phyloP scores from a whole-genome alignment of 2,329 filamentous ascomycete genomes.

The Colletotrichum tabaci region DNA sequence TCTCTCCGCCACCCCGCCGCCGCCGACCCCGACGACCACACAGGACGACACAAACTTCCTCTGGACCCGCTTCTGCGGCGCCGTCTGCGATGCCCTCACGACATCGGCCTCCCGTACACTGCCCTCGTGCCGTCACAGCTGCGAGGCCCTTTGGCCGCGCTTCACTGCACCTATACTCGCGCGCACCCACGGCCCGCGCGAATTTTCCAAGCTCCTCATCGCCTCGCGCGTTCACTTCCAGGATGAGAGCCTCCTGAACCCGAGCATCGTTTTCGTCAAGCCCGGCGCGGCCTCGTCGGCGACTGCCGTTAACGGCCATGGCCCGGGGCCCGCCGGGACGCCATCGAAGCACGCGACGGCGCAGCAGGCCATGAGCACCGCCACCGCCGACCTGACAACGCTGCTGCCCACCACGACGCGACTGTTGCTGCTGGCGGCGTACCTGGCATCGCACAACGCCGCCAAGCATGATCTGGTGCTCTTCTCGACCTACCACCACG shows the following conservation, averaged over 20 bases:
- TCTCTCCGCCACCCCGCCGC: conserved; percentile 69
- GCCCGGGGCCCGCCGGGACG: not conserved
- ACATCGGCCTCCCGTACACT: conserved; percentile 87
- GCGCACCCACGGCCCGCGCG: conserved; percentile 81
- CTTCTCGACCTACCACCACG: conserved; percentile 80
- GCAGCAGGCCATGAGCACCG: conserved; percentile 2
- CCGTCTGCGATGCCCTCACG: conserved; percentile 89
- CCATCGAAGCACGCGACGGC: conserved; percentile 31
- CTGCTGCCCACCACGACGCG: conserved; percentile 81
- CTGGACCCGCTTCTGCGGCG: conserved; percentile 85
- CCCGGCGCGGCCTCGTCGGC: conserved; percentile 1
- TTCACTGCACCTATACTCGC: conserved; percentile 85
- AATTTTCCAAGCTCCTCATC: conserved; percentile 88
- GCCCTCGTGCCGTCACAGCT: conserved; percentile 78
- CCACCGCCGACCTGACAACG: conserved; percentile 61
- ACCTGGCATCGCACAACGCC: conserved; percentile 86
- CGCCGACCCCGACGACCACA: conserved; percentile 64
- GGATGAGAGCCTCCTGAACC: conserved; percentile 78
- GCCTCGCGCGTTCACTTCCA: conserved; percentile 79
- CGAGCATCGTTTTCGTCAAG: conserved; percentile 66
- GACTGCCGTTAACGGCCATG: not conserved
- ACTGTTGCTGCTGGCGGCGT: conserved; percentile 81
- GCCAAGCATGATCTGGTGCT: conserved; percentile 79
- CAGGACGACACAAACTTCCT: conserved; percentile 74
- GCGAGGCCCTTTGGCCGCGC: conserved; percentile 83